A percentile compares a stretch with the other conserved stretches of the same genome.
Evolutionary conservation across 495 filamentous ascomycete genomes (phyloP).

Genomic region (Penicillium bialowiezense): DNA sequence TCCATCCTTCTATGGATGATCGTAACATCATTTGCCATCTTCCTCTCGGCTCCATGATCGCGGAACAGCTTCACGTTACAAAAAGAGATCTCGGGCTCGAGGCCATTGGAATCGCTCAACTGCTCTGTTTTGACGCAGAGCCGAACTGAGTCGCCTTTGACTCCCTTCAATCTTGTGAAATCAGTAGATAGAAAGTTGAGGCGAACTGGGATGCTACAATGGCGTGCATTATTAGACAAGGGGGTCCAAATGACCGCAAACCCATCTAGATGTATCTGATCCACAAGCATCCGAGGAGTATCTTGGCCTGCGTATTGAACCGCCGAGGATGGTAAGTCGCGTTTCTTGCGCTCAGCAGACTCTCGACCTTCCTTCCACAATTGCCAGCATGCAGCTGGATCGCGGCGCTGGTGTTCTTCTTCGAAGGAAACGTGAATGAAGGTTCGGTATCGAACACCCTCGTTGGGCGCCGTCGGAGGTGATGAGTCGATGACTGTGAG

Average conservation of each 20-base stretch:
- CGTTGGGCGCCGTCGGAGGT: neutral
- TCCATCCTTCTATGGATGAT: neutral
- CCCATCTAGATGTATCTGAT: neutral
- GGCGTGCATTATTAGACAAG: neutral
- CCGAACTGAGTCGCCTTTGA: neutral
- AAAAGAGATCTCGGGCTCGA: neutral
- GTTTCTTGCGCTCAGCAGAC: neutral
- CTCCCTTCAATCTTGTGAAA: neutral
- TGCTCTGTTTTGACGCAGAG: neutral
- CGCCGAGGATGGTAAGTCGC: neutral
- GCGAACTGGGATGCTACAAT: neutral
- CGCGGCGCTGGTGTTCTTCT: neutral
- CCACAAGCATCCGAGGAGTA: neutral
- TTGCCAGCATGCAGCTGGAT: neutral
- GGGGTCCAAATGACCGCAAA: neutral
- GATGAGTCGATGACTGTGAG: neutral
- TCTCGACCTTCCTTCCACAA: neutral
- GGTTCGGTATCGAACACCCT: neutral
- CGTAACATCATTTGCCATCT: neutral
- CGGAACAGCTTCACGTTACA: neutral
- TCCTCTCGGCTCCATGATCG: neutral
- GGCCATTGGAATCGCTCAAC: neutral
- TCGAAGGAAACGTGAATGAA: neutral
- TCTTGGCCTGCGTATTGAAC: neutral
- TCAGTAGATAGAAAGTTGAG: neutral